A percentile compares a stretch with the other conserved stretches of the same genome.
Evolutionary conservation across 2,329 filamentous ascomycete genomes (phyloP).

Genomic region (Pleoardoris graminearum): DNA sequence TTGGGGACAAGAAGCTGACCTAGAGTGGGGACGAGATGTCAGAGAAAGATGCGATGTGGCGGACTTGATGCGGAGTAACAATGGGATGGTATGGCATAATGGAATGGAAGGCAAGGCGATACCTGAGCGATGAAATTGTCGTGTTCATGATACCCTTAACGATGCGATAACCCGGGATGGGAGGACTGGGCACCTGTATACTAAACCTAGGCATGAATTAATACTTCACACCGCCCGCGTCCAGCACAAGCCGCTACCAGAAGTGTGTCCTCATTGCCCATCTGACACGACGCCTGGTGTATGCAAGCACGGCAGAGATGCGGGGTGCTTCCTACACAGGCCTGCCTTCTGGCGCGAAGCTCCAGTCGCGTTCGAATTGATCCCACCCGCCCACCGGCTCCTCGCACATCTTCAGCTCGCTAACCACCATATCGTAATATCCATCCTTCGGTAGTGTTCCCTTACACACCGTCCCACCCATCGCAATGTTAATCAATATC

Average conservation of each 20-base stretch:
- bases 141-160: conserved; percentile 6
- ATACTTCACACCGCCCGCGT: neutral
- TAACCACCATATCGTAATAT: conserved; percentile 60
- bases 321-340: conserved; percentile 21
- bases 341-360: conserved; percentile 37
- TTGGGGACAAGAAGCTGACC: conserved; percentile 45
- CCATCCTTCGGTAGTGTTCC: conserved; percentile 58
- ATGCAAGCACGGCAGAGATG: neutral
- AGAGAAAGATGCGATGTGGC: neutral
- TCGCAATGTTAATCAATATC: conserved; percentile 63
- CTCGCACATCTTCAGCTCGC: conserved; percentile 57
- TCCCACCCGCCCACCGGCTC: conserved; percentile 60
- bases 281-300: neutral
- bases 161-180: neutral
- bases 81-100: neutral
- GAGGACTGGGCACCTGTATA: neutral
- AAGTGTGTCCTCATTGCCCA: neutral
- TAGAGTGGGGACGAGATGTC: conserved; percentile 14
- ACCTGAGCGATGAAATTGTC: conserved; percentile 1
- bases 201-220: neutral
- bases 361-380: conserved; percentile 58
- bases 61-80: too few species aligned
- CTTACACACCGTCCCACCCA: conserved; percentile 63
- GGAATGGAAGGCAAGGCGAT: neutral
- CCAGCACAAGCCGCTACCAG: neutral